phyloP scores from a whole-genome alignment of 768 basidiomycete genomes.

The Cubamyces sp. region DNA sequence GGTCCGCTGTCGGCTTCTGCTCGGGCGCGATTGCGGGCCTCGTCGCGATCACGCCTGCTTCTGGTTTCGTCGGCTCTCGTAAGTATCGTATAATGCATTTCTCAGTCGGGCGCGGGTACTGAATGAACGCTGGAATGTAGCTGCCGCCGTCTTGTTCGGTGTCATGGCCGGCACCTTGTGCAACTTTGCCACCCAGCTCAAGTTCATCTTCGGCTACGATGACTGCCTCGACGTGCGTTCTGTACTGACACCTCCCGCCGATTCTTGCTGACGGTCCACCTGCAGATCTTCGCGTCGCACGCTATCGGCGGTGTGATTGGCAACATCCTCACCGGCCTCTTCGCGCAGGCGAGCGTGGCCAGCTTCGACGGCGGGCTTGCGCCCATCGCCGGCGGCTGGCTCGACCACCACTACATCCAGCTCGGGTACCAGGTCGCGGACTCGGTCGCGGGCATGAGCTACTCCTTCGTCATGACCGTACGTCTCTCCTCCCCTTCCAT shows the following conservation, averaged over 20 bases:
- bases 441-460: constrained; percentile 63
- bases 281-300: constrained; percentile 87
- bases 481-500: constrained; percentile 31
- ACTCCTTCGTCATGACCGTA: constrained; percentile 79
- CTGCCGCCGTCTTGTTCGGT: constrained; percentile 86
- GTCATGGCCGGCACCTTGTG: constrained; percentile 81
- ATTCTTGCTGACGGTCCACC: neutral
- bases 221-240: constrained; percentile 75
- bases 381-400: constrained; percentile 79
- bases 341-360: constrained; percentile 82
- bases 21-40: constrained; percentile 92
- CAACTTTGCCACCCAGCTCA: constrained; percentile 96
- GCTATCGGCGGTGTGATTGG: constrained; percentile 79
- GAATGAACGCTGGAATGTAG: constrained; percentile 35
- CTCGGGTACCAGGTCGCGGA: constrained; percentile 86
- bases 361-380: constrained; percentile 74
- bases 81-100: constrained; percentile 33
- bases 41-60: constrained; percentile 87
- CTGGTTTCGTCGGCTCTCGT: constrained; percentile 81
- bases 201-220: constrained; percentile 77
- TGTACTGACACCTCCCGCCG: constrained; percentile 27
- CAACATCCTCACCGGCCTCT: constrained; percentile 81
- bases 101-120: neutral
- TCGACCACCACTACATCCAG: constrained; percentile 81
- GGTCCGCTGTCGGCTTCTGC: constrained; percentile 94